Base-by-base conservation (phyloP, 2,329 filamentous ascomycete species). In the Knoxdaviesia capensis region DNA sequence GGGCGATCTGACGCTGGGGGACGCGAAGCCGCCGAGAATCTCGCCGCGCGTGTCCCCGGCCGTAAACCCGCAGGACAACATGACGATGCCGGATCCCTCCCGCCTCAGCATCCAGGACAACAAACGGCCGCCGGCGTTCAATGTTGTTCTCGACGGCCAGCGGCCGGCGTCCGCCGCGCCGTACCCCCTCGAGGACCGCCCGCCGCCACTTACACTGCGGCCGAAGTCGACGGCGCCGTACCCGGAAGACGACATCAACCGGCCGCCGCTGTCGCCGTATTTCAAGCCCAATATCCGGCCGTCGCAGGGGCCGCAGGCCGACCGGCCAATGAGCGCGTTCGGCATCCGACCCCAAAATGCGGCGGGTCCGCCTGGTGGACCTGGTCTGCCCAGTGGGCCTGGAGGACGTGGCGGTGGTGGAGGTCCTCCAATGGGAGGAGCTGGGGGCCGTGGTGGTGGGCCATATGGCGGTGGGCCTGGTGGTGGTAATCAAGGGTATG, bases 141-240 rank as follows among this genome's bases (percentile, higher is more conserved):
- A 59, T 5, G 56, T 74, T 39, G 67, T 68, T 37, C 50, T 71
- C 6, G 61, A 69, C 41, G 50, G 56, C 31, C 52, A 50, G n/a
- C 37, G 38, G 31, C 34, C 45, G 46, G 40, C 49, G 44, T 40
- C 52, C 39, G 20, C 69, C 28, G 74, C 75, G 1, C 80, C 80
- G 1, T 86, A 86, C 50, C 80, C 80, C 0, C 67, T 77, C 40
- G 78, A 82, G 48, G 76, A 81, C 48, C 63, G 65, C 42, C 69
- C 74, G 20, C 62, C 68, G 39, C 65, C 63, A n/a, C 54, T 66
- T 38, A 61, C 55, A 43, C 45, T 63, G 11, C 59, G 68, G 34
- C 59, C 68, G 4, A 62, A 61, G 43, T 68, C 68, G 3, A 54
- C 58, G 3, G 63, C 63, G 0, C 68, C 69, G 0, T 73, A 73